Base-by-base conservation (phyloP, 768 basidiomycete genomes). In the Coprinopsis marcescibilis region DNA sequence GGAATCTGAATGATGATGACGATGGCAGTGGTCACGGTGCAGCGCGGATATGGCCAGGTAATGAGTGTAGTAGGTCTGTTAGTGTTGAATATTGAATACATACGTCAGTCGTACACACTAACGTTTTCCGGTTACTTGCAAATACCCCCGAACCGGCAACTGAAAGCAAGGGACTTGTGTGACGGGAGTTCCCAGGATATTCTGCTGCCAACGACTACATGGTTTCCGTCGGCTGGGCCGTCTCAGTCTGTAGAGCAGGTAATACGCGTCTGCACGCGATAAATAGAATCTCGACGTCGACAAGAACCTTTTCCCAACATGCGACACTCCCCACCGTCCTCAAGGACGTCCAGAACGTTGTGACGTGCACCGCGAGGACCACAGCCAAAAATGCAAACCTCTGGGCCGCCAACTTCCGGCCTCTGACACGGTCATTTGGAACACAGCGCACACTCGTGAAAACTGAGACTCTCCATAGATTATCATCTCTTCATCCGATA, bases 401-500 rank as follows among this genome's bases (percentile, higher is more conserved):
- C 32, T 20, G 32, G 33, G 15, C 42, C 42, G 48, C 48, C 48
- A 42, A 49, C 10, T 49, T 35, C 48, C 36, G 48, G 48, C n/a
- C n/a, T n/a, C n/a, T n/a, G n/a, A n/a, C n/a, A n/a, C 40, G 23
- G 36, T 34, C 36, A 43, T 44, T n/a, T 44, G 32, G 35, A 15
- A 10, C 14, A 17, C 33, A 33, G 34, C 15, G 36, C 15, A 23
- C 20, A 6, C 38, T 23, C 25, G 10, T 40, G 21, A 48, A 26
- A 48, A 30, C 48, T 21, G 21, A 41, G 29, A 42, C 26, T 20
- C 27, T 32, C 15, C 29, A 49, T 7, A 34, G 48, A 49, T 49
- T 44, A 49, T 49, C 48, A 27, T 33, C 13, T 1, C 30, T 43
- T 23, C n/a, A 43, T 47, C 43, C 54, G 51, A 35, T 49, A 52